Percentiles rank a stretch among this genome's conserved stretches.
Evolutionary conservation across 176 grass and related monocot genomes (phyloP).

Genomic region (Pharus latifolius): DNA sequence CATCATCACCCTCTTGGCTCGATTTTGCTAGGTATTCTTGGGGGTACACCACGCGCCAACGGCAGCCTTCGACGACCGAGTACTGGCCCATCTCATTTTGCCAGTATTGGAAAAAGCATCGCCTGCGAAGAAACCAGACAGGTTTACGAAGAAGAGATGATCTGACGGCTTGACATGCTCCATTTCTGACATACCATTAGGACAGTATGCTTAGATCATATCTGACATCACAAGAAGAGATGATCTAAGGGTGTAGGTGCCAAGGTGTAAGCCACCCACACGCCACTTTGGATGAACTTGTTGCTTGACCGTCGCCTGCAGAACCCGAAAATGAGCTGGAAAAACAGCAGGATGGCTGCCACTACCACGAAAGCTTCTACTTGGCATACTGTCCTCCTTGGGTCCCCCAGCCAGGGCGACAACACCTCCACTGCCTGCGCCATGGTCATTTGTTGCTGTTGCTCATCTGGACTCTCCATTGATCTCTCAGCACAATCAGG

Average conservation of each 20-base stretch:
- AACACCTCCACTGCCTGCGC: neutral
- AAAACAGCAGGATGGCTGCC: neutral
- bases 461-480: neutral
- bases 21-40: no score
- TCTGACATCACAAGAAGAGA: no score
- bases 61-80: neutral
- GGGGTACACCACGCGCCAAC: no score
- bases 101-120: neutral
- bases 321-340: neutral
- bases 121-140: neutral
- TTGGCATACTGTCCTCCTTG: neutral
- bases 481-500: neutral
- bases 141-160: neutral
- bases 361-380: neutral
- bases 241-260: no score
- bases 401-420: neutral
- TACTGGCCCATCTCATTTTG: neutral
- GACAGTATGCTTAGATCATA: no score
- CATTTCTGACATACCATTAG: neutral
- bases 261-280: no score
- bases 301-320: neutral
- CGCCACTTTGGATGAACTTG: neutral
- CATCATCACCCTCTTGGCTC: no score
- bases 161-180: neutral
- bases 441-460: neutral